Evolutionary conservation across 2,329 filamentous ascomycete genomes (phyloP), one percentile per base, ranked within the genome.

Genomic region (Exophiala sideris): DNA sequence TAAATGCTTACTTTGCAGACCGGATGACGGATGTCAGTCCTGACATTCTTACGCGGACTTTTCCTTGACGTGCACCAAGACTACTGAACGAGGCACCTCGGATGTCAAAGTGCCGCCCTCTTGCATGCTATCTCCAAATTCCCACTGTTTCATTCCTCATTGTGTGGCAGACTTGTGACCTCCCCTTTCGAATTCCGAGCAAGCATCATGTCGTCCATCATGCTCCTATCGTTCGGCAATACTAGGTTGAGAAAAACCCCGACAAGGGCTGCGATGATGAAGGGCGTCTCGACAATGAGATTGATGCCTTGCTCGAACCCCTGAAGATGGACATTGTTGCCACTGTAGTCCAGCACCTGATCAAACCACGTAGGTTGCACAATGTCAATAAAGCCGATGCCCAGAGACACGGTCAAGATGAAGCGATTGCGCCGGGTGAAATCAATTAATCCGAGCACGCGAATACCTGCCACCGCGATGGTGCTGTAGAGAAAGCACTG

Each of bases 401-500:
- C 79, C 32, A 94, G 74, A 0, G 85, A 82, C 0, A 87, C 86
- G 0, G 89, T 91, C 9, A 94, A 78, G 64, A 94, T 88, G 73
- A 94, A 94, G 20, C 89, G 80, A 64, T 88, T 91, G 48, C 89
- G 83, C 35, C 89, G 81, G n/a, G 82, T 90, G 67, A 92, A 91
- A 0, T 82, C 79, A 2, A 88, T 82, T 14, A 82, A 81, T 3
- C 81, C 77, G 58, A 94, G 84, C 63, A 94, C 91, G 45, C 86
- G 80, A 57, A 94, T 82, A 62, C 89, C 89, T 0, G 85, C 88
- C 1, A 90, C 85, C 1, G 87, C 84, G 5, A 94, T 89, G 3
- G 87, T 81, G 55, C 79, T 80, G 73, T 91, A 94, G 18, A 94
- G 78, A 70, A 94, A 94, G 0, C 88, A 90, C 0, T 89, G 87